phyloP scores from a whole-genome alignment of 75 land plant genomes.

The Selaginella moellendorffii region DNA sequence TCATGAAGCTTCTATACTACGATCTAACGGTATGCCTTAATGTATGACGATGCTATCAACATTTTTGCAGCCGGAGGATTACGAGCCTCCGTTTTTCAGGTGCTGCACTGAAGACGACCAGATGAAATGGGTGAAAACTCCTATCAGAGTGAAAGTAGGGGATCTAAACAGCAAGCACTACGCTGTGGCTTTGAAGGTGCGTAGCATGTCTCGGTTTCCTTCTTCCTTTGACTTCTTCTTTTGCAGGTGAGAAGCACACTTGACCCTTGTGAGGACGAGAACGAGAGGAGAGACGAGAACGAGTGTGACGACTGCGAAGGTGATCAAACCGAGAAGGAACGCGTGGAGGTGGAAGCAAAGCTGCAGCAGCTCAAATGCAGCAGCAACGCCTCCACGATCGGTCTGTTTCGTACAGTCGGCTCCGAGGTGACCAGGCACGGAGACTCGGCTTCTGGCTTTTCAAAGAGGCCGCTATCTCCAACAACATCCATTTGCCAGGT shows the following conservation, averaged over 20 bases:
- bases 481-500: background rate
- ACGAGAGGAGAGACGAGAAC: conserved; percentile 10
- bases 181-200: background rate
- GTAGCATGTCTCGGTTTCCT: background rate
- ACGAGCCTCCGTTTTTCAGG: conserved; percentile 1
- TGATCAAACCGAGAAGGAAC: background rate
- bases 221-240: background rate
- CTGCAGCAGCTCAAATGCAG: too few species aligned
- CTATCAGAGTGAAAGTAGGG: conserved; percentile 1
- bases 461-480: background rate
- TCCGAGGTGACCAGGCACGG: background rate
- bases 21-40: conserved; percentile 55
- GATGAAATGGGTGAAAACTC: background rate
- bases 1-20: conserved; percentile 88
- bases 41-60: too few species aligned
- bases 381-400: background rate
- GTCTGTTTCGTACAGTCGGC: background rate
- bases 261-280: conserved; percentile 53
- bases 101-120: background rate
- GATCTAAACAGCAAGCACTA: background rate
- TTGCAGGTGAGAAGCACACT: conserved; percentile 68
- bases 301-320: background rate
- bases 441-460: background rate
- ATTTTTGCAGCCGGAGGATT: conserved; percentile 2
- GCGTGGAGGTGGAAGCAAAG: background rate